Evolutionary conservation across 2,329 filamentous ascomycete genomes (phyloP), one percentile per base, ranked within the genome.

Genomic region (Alternaria viburni): DNA sequence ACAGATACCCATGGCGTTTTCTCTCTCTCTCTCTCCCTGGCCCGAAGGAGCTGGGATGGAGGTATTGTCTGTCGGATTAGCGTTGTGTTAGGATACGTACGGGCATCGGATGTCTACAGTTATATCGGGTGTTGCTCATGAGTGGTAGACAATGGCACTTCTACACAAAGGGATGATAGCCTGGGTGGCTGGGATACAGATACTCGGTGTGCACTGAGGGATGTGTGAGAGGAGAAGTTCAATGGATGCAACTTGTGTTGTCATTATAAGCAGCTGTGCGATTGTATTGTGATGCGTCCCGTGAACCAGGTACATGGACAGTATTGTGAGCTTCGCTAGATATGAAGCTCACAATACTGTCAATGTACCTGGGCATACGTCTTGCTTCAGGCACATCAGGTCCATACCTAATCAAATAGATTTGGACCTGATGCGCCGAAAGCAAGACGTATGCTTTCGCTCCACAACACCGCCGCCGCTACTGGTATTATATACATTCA

Each of bases 1-100:
- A 61, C 23, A 50, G 57, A 64, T 64, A 64, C 57, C 61, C 57
- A 47, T 52, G 46, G 57, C 58, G 58, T 57, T 64, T 49, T 44
- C 28, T 11, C 19, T 17, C 30, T 21, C n/a, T n/a, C n/a, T n/a
- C n/a, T n/a, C n/a, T n/a, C n/a, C n/a, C n/a, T n/a, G n/a, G n/a
- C n/a, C n/a, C n/a, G n/a, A n/a, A n/a, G n/a, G n/a, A n/a, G n/a
- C n/a, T n/a, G n/a, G n/a, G n/a, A n/a, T n/a, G n/a, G 7, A 36
- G 13, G 49, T 32, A 11, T 52, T 23, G 13, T 52, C 49, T n/a
- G 3, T 36, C 28, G 32, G 13, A 4, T 52, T 52, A 52, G 49
- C 49, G 49, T 17, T 36, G 49, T 41, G 11, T 52, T 25, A 11
- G 19, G 21, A 3, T 2, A 21, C 3, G 19, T 45, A 1, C 1